Base-by-base conservation (phyloP, 148 eudicot species). In the Camellia lanceoleosa region DNA sequence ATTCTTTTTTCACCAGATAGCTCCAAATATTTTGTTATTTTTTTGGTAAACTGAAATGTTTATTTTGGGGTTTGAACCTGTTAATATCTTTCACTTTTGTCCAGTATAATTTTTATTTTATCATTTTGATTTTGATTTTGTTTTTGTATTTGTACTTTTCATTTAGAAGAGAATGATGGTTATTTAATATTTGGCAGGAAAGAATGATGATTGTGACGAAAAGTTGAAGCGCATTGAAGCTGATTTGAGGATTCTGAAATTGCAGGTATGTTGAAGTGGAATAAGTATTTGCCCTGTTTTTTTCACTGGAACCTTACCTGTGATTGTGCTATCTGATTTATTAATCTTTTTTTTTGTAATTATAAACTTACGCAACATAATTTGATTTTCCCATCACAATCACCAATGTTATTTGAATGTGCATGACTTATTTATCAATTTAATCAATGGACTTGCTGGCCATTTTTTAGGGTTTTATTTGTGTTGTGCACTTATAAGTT, bases 201-300 rank as follows among this genome's bases (percentile, higher is more conserved):
- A 80, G 83, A 78, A 77, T 83, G 83, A 80, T 78, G 89, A 84
- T 80, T 88, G 76, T 61, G 89, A 82, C 38, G 76, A 84, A 77
- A 90, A 87, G 77, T 61, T 91, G 73, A 89, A 87, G 81, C 91
- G 97, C 73, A 87, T 93, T 46, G 95, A 96, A 82, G 99, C 99
- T 73, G 98, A 96, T 87, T 78, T 90, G 79, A 93, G 86, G 81
- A 92, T 93, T 84, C 84, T 96, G 82, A 87, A 90, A 76, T 81
- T 85, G 77, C 98, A 93, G 99, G 99, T 95, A 79, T 78, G 73
- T 75, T 74, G 76, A 63, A 72, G 44, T 54, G 67, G 30, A 46
- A 72, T 11, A 1, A 52, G 51, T 51, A 59, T 51, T 46, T 44
- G 76, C 61, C 51, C 58, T 55, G 30, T 30, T 42, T 51, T 59